Percentiles rank a stretch among this genome's conserved stretches.
Conservation (phyloP, 2,329 filamentous ascomycete species). For the Calonectria pseudoturangicola region DNA sequence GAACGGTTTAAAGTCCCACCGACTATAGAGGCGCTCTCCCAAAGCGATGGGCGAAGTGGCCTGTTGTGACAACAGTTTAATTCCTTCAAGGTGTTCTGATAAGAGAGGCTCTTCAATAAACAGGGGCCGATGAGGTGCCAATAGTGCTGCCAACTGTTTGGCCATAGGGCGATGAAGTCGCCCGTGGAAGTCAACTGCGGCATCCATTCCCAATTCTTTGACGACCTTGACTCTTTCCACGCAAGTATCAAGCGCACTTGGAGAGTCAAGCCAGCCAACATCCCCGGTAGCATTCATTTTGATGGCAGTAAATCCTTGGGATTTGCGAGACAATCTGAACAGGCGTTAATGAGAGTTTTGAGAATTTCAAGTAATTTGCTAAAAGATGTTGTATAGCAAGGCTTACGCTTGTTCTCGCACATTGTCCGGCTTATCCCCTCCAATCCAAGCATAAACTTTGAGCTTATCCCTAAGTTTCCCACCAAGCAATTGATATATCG, state of each 20-base stretch:
- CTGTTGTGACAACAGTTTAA: conserved; percentile 63
- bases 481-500: conserved; percentile 83
- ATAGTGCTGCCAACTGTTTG: conserved; percentile 80
- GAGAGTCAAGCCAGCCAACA: conserved; percentile 85
- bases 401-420: conserved; percentile 77
- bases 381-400: background rate
- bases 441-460: conserved; percentile 87
- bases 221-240: conserved; percentile 82
- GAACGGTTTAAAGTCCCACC: conserved; percentile 85
- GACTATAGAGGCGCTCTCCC: conserved; percentile 81
- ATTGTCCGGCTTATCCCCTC: conserved; percentile 81
- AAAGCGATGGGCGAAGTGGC: conserved; percentile 79
- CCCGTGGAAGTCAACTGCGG: conserved; percentile 86
- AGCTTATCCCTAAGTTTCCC: conserved; percentile 83
- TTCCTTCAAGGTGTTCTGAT: conserved; percentile 79
- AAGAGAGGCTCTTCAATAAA: conserved; percentile 86
- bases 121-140: conserved; percentile 80
- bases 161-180: conserved; percentile 88
- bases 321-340: conserved; percentile 68
- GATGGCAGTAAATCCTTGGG: conserved; percentile 79
- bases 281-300: conserved; percentile 91
- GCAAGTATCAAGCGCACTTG: conserved; percentile 75
- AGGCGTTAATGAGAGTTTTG: background rate
- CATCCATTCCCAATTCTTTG: conserved; percentile 82
- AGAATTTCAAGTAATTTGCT: background rate